Conservation (phyloP, 1,284 basidiomycete genomes). For the Pseudozyma sp. region DNA sequence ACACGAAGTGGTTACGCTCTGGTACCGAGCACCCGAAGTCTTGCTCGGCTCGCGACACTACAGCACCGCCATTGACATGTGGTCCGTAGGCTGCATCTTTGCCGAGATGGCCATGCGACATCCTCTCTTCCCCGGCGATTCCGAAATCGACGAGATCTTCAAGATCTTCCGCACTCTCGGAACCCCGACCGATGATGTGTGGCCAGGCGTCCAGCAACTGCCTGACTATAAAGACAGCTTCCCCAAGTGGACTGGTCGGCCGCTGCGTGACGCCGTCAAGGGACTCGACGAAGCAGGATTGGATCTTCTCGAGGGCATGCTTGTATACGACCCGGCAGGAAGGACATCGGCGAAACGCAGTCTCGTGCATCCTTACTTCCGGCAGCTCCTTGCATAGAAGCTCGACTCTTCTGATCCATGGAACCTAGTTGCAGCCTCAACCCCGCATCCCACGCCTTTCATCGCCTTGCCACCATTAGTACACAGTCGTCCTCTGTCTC, state of each 20-base stretch:
- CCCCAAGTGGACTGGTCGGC: constrained; percentile 85
- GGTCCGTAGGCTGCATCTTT: constrained; percentile 92
- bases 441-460: too few relatives aligned
- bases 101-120: constrained; percentile 92
- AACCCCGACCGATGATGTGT: constrained; percentile 90
- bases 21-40: constrained; percentile 98
- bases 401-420: background rate
- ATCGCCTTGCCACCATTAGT: too few relatives aligned
- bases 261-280: constrained; percentile 73
- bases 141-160: constrained; percentile 99
- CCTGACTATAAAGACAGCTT: constrained; percentile 98
- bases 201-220: constrained; percentile 89
- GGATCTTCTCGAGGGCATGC: constrained; percentile 74
- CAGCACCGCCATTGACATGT: constrained; percentile 95
- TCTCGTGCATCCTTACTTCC: constrained; percentile 46
- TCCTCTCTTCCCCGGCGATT: constrained; percentile 96
- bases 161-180: constrained; percentile 86
- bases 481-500: constrained; percentile 12
- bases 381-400: constrained; percentile 27
- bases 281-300: constrained; percentile 58
- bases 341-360: constrained; percentile 74
- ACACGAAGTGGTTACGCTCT: constrained; percentile 95
- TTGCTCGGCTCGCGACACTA: constrained; percentile 95
- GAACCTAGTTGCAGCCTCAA: too few relatives aligned
- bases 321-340: constrained; percentile 92